A percentile compares a stretch with the other conserved stretches of the same genome.
phyloP scores from a whole-genome alignment of 495 filamentous ascomycete species.

The Niebla homalea region DNA sequence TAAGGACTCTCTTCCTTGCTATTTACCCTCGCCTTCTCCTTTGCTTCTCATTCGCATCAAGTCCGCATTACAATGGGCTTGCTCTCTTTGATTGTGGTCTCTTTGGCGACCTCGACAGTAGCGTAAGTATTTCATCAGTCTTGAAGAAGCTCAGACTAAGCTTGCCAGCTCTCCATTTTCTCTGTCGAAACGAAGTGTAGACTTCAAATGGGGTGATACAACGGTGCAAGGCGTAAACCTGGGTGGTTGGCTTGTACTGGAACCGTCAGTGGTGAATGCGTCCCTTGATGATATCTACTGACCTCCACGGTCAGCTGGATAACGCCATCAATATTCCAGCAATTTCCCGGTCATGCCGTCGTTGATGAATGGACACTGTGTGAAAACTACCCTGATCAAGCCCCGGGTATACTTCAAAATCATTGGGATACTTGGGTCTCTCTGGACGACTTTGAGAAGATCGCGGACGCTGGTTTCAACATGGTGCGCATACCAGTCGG shows the following conservation, averaged over 20 bases:
- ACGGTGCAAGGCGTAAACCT: constrained; percentile 45
- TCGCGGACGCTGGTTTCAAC: constrained; percentile 33
- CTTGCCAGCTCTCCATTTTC: no score
- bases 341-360: constrained; percentile 21
- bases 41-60: no score
- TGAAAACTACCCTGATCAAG: constrained; percentile 33
- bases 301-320: constrained; percentile 23
- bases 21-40: background rate
- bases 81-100: no score
- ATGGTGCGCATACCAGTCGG: constrained; percentile 36
- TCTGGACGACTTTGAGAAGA: constrained; percentile 41
- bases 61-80: no score
- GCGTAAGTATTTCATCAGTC: no score
- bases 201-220: constrained; percentile 27
- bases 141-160: no score
- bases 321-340: constrained; percentile 30
- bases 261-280: constrained; percentile 17
- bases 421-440: constrained; percentile 56
- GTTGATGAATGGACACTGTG: constrained; percentile 52
- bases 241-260: constrained; percentile 45
- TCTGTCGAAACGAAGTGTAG: constrained; percentile 11
- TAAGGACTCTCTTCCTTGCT: background rate
- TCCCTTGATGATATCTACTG: background rate
- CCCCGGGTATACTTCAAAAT: constrained; percentile 29
- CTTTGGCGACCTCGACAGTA: no score